phyloP scores from a whole-genome alignment of 2,329 filamentous ascomycete genomes.

The Fusarium napiforme region DNA sequence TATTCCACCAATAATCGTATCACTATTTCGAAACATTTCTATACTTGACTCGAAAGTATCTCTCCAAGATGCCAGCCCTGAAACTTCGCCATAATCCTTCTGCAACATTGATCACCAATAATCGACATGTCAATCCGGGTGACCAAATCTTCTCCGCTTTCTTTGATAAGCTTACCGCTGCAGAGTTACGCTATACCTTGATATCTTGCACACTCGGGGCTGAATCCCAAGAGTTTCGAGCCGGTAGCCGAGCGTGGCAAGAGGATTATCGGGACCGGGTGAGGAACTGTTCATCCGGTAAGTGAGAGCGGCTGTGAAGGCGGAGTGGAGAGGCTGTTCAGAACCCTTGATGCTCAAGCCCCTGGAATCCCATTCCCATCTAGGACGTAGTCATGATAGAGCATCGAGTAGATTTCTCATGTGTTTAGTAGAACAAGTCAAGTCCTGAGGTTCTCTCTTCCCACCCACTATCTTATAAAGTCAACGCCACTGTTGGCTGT shows the following conservation, averaged over 20 bases:
- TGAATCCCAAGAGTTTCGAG: not conserved
- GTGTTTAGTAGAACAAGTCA: not conserved
- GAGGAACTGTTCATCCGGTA: not conserved
- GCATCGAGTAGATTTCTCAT: not conserved
- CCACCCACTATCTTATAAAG: slow-evolving; percentile 1
- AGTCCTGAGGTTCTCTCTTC: not conserved
- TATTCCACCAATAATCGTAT: not conserved
- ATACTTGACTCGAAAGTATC: not conserved
- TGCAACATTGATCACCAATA: not conserved
- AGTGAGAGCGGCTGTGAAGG: not conserved
- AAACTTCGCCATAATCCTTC: not conserved
- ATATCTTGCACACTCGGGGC: not conserved
- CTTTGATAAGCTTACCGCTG: not conserved
- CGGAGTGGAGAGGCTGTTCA: not conserved
- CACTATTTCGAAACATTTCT: not conserved
- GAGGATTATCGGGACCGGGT: not conserved
- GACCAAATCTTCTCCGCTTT: not conserved
- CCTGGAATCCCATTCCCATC: not conserved
- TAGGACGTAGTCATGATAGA: not conserved
- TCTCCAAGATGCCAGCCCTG: not conserved
- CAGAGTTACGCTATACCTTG: not conserved
- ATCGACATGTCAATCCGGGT: not conserved
- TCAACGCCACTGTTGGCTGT: not conserved
- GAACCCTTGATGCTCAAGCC: not conserved
- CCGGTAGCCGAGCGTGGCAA: not conserved